A percentile compares a stretch with the other conserved stretches of the same genome.
Conservation (phyloP, 768 basidiomycete species). For the Dentipellis sp. region DNA sequence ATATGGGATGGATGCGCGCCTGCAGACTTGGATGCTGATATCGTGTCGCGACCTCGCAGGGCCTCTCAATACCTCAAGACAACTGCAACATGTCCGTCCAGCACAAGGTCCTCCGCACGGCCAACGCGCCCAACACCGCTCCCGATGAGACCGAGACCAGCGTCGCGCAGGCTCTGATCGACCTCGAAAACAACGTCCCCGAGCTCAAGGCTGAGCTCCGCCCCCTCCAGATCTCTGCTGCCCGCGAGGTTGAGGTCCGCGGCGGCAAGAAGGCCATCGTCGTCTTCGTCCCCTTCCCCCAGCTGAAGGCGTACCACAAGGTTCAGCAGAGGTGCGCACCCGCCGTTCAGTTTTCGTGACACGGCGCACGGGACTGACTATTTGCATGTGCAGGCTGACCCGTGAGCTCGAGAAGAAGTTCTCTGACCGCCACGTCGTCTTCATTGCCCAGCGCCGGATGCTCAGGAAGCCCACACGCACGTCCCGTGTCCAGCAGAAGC, state of each 20-base stretch:
- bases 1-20: slow-evolving; percentile 49
- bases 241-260: slow-evolving; percentile 97
- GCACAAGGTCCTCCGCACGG: slow-evolving; percentile 90
- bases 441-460: slow-evolving; percentile 97
- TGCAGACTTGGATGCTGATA: slow-evolving; percentile 29
- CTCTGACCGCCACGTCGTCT: slow-evolving; percentile 98
- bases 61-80: background rate
- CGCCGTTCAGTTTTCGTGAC: background rate
- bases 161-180: slow-evolving; percentile 92
- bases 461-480: slow-evolving; percentile 94
- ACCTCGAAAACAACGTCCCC: slow-evolving; percentile 96
- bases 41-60: background rate
- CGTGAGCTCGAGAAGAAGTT: slow-evolving; percentile 99
- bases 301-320: slow-evolving; percentile 98
- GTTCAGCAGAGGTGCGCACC: slow-evolving; percentile 80
- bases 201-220: slow-evolving; percentile 97
- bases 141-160: slow-evolving; percentile 88
- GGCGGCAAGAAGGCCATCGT: slow-evolving; percentile 99
- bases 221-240: slow-evolving; percentile 93
- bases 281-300: slow-evolving; percentile 94
- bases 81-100: slow-evolving; percentile 51
- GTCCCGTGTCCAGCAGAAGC: slow-evolving; percentile 90
- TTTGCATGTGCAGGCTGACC: slow-evolving; percentile 59
- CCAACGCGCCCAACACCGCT: slow-evolving; percentile 84
- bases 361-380: slow-evolving; percentile 1